Conservation (phyloP, 2,329 filamentous ascomycete species). For the Aspergillus sp. region DNA sequence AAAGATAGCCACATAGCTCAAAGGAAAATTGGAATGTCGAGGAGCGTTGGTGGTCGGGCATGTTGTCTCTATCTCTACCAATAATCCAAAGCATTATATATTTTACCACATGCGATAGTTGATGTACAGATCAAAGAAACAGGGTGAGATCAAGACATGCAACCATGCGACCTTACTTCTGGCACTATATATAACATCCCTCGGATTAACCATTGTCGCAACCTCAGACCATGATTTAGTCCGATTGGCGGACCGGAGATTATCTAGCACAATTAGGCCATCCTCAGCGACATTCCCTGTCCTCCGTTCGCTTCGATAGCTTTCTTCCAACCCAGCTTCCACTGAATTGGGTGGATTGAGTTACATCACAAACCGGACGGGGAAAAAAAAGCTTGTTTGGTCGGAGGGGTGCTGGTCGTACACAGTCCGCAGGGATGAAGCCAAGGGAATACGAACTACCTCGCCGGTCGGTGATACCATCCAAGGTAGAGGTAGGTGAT, state of each 20-base stretch:
- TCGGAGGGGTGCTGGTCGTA: neutral
- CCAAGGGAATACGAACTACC: neutral
- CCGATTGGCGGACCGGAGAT: neutral
- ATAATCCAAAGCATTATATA: too few species aligned
- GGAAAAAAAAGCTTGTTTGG: constrained; percentile 6
- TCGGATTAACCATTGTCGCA: too few species aligned
- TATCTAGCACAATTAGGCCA: neutral
- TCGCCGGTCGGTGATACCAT: neutral
- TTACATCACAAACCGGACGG: constrained; percentile 1
- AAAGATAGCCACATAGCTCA: too few species aligned
- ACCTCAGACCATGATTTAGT: neutral
- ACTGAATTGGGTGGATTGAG: neutral
- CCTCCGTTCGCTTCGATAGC: neutral
- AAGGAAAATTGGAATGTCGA: too few species aligned
- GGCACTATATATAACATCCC: too few species aligned
- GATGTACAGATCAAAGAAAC: too few species aligned
- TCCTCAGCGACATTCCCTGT: neutral
- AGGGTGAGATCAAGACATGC: too few species aligned
- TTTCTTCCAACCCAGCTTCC: neutral
- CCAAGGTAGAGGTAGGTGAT: too few species aligned
- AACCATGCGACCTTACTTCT: too few species aligned
- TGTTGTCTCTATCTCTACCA: too few species aligned
- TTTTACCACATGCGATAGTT: too few species aligned
- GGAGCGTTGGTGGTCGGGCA: too few species aligned
- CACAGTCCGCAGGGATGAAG: constrained; percentile 1